Evolutionary conservation across 2,329 filamentous ascomycete species (phyloP).

Genomic region (Venturia pyrina): DNA sequence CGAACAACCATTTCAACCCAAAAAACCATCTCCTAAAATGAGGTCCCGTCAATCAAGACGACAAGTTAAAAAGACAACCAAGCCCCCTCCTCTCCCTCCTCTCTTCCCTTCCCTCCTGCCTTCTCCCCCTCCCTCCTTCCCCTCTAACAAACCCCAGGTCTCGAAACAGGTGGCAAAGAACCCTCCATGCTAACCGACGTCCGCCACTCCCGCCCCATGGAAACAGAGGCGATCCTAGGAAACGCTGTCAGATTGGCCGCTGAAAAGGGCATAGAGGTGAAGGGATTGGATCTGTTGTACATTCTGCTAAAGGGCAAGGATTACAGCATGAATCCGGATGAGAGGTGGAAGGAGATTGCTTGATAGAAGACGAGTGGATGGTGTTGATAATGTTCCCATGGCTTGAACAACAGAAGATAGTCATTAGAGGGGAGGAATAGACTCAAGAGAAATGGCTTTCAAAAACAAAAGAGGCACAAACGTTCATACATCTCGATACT

Average conservation of each 20-base stretch:
- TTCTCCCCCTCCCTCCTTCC: too few relatives aligned
- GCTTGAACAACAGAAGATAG: not conserved
- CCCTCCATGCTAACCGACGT: constrained; percentile 43
- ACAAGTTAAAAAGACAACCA: too few relatives aligned
- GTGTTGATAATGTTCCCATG: too few relatives aligned
- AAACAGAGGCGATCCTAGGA: constrained; percentile 42
- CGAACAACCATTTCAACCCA: too few relatives aligned
- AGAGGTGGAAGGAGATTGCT: constrained; percentile 2
- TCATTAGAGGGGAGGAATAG: not conserved
- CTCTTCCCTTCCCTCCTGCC: not conserved
- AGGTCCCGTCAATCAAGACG: too few relatives aligned
- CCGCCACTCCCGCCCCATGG: constrained; percentile 30
- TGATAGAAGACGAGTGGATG: not conserved
- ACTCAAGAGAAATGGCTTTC: not conserved
- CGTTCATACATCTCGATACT: not conserved
- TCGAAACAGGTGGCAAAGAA: constrained; percentile 30
- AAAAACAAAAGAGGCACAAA: not conserved
- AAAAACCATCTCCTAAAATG: too few relatives aligned
- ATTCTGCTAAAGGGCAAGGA: constrained; percentile 28
- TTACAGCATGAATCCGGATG: constrained; percentile 6
- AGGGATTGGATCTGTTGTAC: constrained; percentile 36
- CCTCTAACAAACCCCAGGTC: not conserved
- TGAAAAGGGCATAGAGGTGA: constrained; percentile 29
- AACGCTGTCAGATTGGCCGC: constrained; percentile 34
- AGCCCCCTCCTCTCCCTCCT: not conserved